These are phyloP conservation scores for Suhomyces yuchorum DNA, from an alignment of 1,139 yeast genomes.

Conservation along the genomic window DNA sequence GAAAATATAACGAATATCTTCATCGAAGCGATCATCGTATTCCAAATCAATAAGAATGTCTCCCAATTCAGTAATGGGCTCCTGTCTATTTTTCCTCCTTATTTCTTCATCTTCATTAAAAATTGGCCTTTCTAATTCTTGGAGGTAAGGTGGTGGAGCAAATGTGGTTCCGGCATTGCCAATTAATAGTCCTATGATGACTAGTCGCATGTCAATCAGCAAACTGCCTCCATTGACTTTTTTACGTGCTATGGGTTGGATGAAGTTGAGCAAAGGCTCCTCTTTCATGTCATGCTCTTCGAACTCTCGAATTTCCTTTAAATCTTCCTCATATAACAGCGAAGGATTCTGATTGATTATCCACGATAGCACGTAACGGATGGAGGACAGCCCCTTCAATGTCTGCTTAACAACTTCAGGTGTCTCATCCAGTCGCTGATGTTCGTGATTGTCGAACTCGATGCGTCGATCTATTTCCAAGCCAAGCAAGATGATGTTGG, in stretches of 20 bases:
- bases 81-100: constrained; percentile 26
- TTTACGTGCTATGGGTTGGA: constrained; percentile 64
- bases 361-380: constrained; percentile 62
- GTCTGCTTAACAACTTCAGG: constrained; percentile 55
- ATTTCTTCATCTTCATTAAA: constrained; percentile 19
- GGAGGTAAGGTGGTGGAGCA: constrained; percentile 18
- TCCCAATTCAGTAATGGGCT: constrained; percentile 46
- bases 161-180: constrained; percentile 28
- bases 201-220: constrained; percentile 52
- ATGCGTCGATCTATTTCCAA: constrained; percentile 64
- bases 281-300: constrained; percentile 53
- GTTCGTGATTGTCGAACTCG: constrained; percentile 47
- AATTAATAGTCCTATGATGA: constrained; percentile 32
- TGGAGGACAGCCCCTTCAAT: constrained; percentile 63
- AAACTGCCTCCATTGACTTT: constrained; percentile 59
- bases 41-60: constrained; percentile 58
- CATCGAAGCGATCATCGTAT: constrained; percentile 70
- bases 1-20: constrained; percentile 70
- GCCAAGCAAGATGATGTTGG: constrained; percentile 57
- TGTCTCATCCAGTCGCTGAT: constrained; percentile 35
- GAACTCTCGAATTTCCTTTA: constrained; percentile 23
- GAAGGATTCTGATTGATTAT: constrained; percentile 53
- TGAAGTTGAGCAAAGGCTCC: constrained; percentile 55
- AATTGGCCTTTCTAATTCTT: constrained; percentile 13
- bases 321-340: constrained; percentile 25